phyloP scores from a whole-genome alignment of 1,139 yeast genomes.

The Fermentozyma sake region DNA sequence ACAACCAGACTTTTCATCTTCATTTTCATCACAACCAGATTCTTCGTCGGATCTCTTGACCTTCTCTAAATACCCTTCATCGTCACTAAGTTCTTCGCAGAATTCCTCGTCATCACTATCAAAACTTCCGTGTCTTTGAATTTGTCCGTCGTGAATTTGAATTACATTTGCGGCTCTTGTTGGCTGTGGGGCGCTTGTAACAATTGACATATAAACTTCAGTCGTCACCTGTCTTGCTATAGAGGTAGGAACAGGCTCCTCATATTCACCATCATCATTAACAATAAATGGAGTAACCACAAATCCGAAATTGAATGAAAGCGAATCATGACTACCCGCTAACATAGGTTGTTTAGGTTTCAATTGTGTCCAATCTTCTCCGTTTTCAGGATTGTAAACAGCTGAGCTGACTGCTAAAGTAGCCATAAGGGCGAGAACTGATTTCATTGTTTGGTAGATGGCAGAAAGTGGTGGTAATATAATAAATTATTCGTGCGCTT shows the following conservation, averaged over 20 bases:
- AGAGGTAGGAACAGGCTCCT: slow-evolving; percentile 9
- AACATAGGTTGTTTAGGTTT: slow-evolving; percentile 18
- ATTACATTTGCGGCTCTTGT: slow-evolving; percentile 20
- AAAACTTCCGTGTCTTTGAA: slow-evolving; percentile 14
- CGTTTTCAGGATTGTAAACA: slow-evolving; percentile 28
- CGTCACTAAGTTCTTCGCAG: neutral
- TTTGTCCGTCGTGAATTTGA: slow-evolving; percentile 32
- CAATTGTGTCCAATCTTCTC: slow-evolving; percentile 32
- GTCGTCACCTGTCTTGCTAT: slow-evolving; percentile 16
- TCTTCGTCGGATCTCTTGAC: neutral
- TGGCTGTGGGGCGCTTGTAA: slow-evolving; percentile 22
- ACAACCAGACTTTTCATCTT: slow-evolving; percentile 1
- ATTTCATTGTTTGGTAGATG: no score
- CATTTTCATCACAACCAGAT: neutral
- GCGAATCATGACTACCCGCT: slow-evolving; percentile 18
- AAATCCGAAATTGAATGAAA: slow-evolving; percentile 32
- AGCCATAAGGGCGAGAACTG: no score
- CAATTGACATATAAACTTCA: slow-evolving; percentile 15
- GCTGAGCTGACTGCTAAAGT: slow-evolving; percentile 4
- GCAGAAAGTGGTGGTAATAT: no score
- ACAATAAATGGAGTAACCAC: slow-evolving; percentile 25
- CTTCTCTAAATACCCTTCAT: no score
- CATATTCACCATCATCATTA: slow-evolving; percentile 12
- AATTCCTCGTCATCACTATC: slow-evolving; percentile 3
- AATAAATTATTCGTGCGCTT: no score